These are phyloP conservation scores for Trichoderma orchidacearum DNA, from an alignment of 495 filamentous ascomycete genomes.

Conservation along the genomic window DNA sequence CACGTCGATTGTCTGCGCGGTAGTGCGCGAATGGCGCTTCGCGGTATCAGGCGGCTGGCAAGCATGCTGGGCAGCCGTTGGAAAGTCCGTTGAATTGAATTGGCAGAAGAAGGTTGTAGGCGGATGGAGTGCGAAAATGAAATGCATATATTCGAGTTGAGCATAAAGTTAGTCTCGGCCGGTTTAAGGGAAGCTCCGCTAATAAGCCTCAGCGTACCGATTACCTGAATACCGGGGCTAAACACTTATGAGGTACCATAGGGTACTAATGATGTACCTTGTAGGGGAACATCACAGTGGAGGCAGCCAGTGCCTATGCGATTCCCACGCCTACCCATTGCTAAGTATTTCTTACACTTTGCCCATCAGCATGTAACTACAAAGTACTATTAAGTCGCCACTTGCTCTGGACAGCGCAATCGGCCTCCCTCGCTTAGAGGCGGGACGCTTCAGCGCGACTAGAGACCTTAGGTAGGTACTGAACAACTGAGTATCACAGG, in stretches of 20 bases:
- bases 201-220: neutral
- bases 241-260: neutral
- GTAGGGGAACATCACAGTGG: too few species aligned
- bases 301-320: neutral
- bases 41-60: slow-evolving; percentile 52
- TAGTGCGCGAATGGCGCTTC: slow-evolving; percentile 50
- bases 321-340: neutral
- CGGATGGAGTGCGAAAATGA: neutral
- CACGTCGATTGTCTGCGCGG: slow-evolving; percentile 41
- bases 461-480: neutral
- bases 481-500: neutral
- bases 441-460: neutral
- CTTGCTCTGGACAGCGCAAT: neutral
- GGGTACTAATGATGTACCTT: neutral
- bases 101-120: neutral
- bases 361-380: neutral
- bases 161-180: neutral
- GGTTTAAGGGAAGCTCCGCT: neutral
- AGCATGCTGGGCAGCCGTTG: slow-evolving; percentile 41
- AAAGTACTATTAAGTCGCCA: neutral
- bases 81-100: neutral
- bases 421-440: neutral
- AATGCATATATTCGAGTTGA: neutral
- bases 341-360: neutral
- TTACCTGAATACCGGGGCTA: neutral